Evolutionary conservation across 331 rosid species (phyloP), one percentile per base, ranked within the genome.

Genomic region (Cydonia oblonga): DNA sequence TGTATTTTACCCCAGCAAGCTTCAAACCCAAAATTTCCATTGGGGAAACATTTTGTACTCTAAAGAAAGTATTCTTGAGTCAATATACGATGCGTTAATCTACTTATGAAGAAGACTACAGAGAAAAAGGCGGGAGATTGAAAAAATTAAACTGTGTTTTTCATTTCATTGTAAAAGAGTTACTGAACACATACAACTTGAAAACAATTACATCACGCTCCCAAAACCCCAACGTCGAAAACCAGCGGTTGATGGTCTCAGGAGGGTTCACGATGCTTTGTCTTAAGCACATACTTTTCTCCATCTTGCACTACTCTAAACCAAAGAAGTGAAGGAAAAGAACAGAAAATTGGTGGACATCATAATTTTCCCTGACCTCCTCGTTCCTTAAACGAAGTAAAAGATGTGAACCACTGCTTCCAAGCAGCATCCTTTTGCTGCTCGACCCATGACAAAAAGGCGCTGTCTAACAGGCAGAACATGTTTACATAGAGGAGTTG

Each of bases 401-500:
- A 72, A 29, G 97, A 86, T 12, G 84, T 84, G 81, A 93, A 42
- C 97, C 97, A 89, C 69, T 91, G 81, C 89, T 93, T 93, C 98
- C 97, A 93, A 40, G 90, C 85, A 52, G 98, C 97, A 68, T 91
- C 96, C 68, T 89, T 83, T 82, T 93, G 98, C 79, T 93, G 98
- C 85, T 93, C 98, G 63, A 91, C 56, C 98, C 98, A 93, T 64
- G 98, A 93, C 84, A 93, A 85, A 82, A 93, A 91, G 44, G 93
- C 88, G 68, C 98, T 93, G 81, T 93, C 98, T 86, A 93, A 67
- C 76, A 91, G 79, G 92, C 97, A 89, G 89, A 93, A 93, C 69
- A 89, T 61, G 75, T 91, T 93, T 67, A 90, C 96, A 78, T 93
- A 91, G 25, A 93, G 98, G 64, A 93, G 98, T 71, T 93, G 98